phyloP scores from a whole-genome alignment of 257 asterid genomes.

The Gentiana straminea region DNA sequence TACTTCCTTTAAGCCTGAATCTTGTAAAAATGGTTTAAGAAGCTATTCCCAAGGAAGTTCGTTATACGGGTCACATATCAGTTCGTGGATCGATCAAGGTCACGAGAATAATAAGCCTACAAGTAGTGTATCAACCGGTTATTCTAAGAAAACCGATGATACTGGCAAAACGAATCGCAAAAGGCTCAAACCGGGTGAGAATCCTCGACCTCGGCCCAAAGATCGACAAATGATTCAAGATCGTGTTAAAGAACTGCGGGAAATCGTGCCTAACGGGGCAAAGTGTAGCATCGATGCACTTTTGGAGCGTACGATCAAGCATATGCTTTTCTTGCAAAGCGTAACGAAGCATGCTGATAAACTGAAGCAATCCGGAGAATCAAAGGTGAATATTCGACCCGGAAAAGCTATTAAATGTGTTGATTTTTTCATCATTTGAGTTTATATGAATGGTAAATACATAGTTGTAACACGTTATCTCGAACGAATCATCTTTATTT shows the following conservation, averaged over 20 bases:
- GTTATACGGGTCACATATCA: constrained; percentile 50
- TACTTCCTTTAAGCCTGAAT: constrained; percentile 19
- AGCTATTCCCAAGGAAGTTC: constrained; percentile 51
- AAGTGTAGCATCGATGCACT: constrained; percentile 99
- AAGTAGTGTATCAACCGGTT: constrained; percentile 50
- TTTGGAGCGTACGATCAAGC: constrained; percentile 87
- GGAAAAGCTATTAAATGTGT: too few species aligned
- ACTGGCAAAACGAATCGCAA: constrained; percentile 52
- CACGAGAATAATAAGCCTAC: constrained; percentile 33
- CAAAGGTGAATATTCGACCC: constrained; percentile 40
- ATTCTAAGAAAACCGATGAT: constrained; percentile 61
- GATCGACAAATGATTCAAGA: constrained; percentile 99
- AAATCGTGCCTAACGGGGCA: constrained; percentile 87
- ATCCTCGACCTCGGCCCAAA: constrained; percentile 87
- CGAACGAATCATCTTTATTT: constrained; percentile 2
- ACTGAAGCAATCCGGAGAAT: constrained; percentile 71
- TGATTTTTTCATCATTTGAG: background rate
- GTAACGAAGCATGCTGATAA: constrained; percentile 86
- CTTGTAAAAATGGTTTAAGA: constrained; percentile 40
- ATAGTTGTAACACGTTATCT: background rate
- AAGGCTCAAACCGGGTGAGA: constrained; percentile 88
- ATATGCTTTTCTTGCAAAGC: constrained; percentile 91
- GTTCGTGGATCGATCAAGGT: constrained; percentile 61
- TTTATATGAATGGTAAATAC: too few species aligned
- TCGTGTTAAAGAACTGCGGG: constrained; percentile 85